These are phyloP conservation scores for Trichoderma lentiforme DNA, from an alignment of 2,329 filamentous ascomycete species.

Conservation along the genomic window DNA sequence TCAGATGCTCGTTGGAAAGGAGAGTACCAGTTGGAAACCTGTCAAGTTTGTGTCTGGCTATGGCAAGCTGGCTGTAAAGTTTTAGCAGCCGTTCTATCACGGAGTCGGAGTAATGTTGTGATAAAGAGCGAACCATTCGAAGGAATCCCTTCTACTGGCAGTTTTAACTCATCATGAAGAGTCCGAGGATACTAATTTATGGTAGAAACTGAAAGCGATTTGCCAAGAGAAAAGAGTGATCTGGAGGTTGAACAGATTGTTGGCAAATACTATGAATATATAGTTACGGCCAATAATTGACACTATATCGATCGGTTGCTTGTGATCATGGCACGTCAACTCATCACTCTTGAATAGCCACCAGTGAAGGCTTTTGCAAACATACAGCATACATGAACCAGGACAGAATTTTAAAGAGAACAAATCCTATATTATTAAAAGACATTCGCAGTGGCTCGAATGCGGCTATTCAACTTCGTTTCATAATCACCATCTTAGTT, in stretches of 20 bases:
- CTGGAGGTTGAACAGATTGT: not conserved
- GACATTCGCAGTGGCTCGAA: not conserved
- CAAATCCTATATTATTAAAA: not conserved
- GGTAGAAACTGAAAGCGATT: not conserved
- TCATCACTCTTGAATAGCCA: not conserved
- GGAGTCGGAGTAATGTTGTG: not conserved
- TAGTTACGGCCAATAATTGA: not conserved
- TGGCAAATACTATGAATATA: not conserved
- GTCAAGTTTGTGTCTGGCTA: not conserved
- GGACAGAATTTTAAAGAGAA: not conserved
- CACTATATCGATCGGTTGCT: not conserved
- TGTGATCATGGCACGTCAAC: not conserved
- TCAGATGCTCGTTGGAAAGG: not conserved
- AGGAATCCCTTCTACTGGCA: not conserved
- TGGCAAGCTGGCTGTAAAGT: not conserved
- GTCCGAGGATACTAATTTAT: not conserved
- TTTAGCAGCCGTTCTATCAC: not conserved
- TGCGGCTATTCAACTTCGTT: not conserved
- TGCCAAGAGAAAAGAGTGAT: not conserved
- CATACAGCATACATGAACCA: not conserved
- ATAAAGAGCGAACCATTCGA: not conserved
- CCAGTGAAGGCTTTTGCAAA: not conserved
- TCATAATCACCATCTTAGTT: not conserved
- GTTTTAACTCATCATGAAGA: not conserved
- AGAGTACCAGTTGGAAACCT: not conserved